These are phyloP conservation scores for Sideroxylon spinosum DNA, from an alignment of 179 eudicot species.

Conservation along the genomic window DNA sequence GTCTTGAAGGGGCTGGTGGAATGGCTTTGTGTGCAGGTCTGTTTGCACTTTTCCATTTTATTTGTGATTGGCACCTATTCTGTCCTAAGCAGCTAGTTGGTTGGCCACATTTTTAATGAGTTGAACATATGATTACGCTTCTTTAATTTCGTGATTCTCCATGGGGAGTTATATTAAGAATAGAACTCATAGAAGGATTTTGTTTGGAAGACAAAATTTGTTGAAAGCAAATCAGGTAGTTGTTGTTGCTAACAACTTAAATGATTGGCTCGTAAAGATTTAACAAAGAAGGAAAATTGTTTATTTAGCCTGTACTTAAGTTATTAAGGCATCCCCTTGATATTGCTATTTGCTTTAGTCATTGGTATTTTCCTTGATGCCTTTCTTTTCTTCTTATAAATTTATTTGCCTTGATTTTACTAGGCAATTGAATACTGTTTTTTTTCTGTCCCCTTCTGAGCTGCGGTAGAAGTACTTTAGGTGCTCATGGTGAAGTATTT, in stretches of 20 bases:
- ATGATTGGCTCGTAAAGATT: neutral
- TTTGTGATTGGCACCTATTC: neutral
- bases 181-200: neutral
- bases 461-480: too few species aligned
- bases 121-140: too few species aligned
- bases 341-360: too few species aligned
- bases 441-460: too few species aligned
- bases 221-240: neutral
- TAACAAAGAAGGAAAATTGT: neutral
- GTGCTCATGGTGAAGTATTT: too few species aligned
- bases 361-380: too few species aligned
- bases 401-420: too few species aligned
- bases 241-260: neutral
- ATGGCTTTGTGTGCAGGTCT: slow-evolving; percentile 90
- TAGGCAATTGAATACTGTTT: too few species aligned
- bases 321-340: neutral
- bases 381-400: too few species aligned
- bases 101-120: neutral
- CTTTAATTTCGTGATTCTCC: too few species aligned
- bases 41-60: slow-evolving; percentile 6
- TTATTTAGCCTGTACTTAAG: neutral
- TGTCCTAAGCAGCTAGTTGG: neutral
- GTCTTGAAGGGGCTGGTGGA: slow-evolving; percentile 79
- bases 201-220: neutral
- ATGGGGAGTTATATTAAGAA: too few species aligned